Percentiles rank a stretch among this genome's conserved stretches.
These are phyloP conservation scores for Cladosporium sp. DNA, from an alignment of 2,329 filamentous ascomycete species.

Conservation along the genomic window DNA sequence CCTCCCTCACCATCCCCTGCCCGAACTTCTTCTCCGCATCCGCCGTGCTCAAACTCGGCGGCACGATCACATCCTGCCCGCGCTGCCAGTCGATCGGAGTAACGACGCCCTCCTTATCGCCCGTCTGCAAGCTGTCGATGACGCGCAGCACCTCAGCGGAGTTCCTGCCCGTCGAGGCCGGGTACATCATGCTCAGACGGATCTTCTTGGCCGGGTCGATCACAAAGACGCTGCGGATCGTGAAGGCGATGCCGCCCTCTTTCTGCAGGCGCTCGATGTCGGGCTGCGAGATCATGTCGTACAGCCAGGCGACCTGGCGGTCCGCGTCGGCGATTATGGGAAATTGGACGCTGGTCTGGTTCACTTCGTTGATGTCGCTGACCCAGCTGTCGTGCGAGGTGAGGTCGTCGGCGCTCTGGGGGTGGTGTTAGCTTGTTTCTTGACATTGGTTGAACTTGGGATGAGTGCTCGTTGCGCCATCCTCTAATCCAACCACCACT, in stretches of 20 bases:
- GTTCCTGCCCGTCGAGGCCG: constrained; percentile 74
- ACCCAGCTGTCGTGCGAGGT: constrained; percentile 85
- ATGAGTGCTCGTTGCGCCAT: too few relatives aligned
- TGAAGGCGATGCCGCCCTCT: constrained; percentile 66
- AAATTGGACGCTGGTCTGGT: constrained; percentile 42
- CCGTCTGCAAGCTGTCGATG: constrained; percentile 57
- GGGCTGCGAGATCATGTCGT: constrained; percentile 43
- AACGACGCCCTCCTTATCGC: constrained; percentile 72
- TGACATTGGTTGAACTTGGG: too few relatives aligned
- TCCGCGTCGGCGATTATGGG: constrained; percentile 50
- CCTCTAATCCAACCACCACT: not conserved
- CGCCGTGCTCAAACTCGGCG: constrained; percentile 74
- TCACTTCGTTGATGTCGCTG: constrained; percentile 60
- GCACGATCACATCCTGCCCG: constrained; percentile 89
- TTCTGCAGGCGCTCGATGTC: constrained; percentile 33
- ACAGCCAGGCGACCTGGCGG: constrained; percentile 45
- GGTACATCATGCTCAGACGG: constrained; percentile 87
- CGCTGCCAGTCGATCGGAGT: constrained; percentile 81
- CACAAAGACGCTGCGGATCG: constrained; percentile 91
- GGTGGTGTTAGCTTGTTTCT: too few relatives aligned
- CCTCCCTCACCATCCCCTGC: constrained; percentile 52
- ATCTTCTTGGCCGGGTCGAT: constrained; percentile 94
- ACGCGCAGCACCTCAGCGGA: constrained; percentile 55
- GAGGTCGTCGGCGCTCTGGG: constrained; percentile 70
- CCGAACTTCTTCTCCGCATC: constrained; percentile 87